Conservation (phyloP, 805 yeast genomes). For the Lachancea dasiensis region DNA sequence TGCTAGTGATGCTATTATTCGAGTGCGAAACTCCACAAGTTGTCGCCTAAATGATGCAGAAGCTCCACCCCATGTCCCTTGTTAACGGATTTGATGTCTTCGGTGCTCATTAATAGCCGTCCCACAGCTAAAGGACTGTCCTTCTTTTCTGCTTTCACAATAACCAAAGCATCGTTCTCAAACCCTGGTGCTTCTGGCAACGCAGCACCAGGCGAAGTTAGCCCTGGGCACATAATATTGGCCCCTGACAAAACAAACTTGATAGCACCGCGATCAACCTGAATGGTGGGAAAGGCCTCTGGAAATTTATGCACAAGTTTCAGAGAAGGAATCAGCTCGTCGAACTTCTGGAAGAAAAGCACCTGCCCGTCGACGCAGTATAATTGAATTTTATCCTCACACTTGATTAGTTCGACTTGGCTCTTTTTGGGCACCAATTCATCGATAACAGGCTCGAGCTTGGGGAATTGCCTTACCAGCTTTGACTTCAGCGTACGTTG, state of each 20-base stretch:
- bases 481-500: conserved; percentile 80
- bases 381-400: conserved; percentile 83
- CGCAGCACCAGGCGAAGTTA: conserved; percentile 78
- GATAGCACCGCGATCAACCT: conserved; percentile 94
- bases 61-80: conserved; percentile 89
- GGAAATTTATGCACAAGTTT: conserved; percentile 78
- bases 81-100: conserved; percentile 74
- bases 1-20: conserved; percentile 28
- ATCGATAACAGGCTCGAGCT: conserved; percentile 71
- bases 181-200: conserved; percentile 65
- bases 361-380: conserved; percentile 70
- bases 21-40: conserved; percentile 63
- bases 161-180: conserved; percentile 60
- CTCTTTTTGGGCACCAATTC: conserved; percentile 83
- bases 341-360: conserved; percentile 73
- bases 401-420: conserved; percentile 71
- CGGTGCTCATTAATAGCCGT: conserved; percentile 79
- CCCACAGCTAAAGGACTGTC: conserved; percentile 89
- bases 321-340: conserved; percentile 70
- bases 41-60: conserved; percentile 82
- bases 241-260: conserved; percentile 95
- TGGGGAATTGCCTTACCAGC: conserved; percentile 66
- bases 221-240: conserved; percentile 94
- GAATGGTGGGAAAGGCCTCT: conserved; percentile 73
- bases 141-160: conserved; percentile 88